Evolutionary conservation across 768 basidiomycete genomes (phyloP).

Genomic region (Pleurotus djamor): DNA sequence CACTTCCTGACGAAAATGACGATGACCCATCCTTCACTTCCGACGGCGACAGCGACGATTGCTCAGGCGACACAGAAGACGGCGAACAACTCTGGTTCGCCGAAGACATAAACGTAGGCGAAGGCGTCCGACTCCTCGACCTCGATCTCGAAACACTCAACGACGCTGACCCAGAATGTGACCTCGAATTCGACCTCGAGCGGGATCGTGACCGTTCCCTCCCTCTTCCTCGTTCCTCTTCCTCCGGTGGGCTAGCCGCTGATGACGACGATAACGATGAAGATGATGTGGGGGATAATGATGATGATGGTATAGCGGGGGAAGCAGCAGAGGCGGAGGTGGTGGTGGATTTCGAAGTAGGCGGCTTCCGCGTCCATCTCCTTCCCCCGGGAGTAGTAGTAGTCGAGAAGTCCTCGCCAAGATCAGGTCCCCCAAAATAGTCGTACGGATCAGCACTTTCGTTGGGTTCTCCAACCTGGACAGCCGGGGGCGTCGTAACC

Average conservation of each 20-base stretch:
- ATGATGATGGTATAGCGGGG: too few relatives aligned
- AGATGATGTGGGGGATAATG: too few relatives aligned
- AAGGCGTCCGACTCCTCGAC: slow-evolving; percentile 40
- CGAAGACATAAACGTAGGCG: slow-evolving; percentile 23
- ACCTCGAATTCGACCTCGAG: slow-evolving; percentile 26
- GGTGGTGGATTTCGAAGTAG: neutral
- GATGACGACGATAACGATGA: too few relatives aligned
- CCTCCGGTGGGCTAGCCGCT: neutral
- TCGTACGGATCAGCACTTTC: slow-evolving; percentile 46
- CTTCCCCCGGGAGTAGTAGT: slow-evolving; percentile 15
- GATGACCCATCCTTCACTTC: slow-evolving; percentile 18
- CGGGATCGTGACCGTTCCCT: slow-evolving; percentile 23
- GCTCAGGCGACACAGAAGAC: slow-evolving; percentile 13
- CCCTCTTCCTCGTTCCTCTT: slow-evolving; percentile 21
- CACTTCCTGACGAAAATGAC: neutral
- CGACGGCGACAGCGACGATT: slow-evolving; percentile 11
- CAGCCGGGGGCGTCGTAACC: slow-evolving; percentile 17
- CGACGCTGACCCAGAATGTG: slow-evolving; percentile 14
- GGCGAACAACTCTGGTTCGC: slow-evolving; percentile 11
- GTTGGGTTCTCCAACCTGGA: slow-evolving; percentile 8
- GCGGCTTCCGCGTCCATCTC: neutral
- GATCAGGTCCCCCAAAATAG: slow-evolving; percentile 58
- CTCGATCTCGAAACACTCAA: slow-evolving; percentile 26
- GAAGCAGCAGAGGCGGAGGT: too few relatives aligned
- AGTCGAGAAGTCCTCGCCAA: slow-evolving; percentile 44